Percentiles rank a stretch among this genome's conserved stretches.
phyloP scores from a whole-genome alignment of 306 rosid species.

The Pyrus communis region DNA sequence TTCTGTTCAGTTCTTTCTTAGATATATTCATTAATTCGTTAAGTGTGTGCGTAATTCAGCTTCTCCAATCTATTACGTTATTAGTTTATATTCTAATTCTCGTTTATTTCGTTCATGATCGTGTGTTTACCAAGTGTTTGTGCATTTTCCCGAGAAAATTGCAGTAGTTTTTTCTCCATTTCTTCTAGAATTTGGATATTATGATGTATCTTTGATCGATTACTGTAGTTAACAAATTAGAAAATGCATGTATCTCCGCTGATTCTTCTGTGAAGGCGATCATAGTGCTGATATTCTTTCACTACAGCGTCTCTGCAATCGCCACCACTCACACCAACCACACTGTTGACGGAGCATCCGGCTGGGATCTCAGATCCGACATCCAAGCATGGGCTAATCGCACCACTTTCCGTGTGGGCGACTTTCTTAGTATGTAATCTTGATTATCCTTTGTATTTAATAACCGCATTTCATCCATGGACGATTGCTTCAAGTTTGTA shows the following conservation, averaged over 20 bases:
- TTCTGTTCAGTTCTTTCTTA: neutral
- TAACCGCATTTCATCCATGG: neutral
- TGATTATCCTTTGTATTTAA: neutral
- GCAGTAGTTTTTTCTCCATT: neutral
- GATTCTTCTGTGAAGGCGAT: constrained; percentile 27
- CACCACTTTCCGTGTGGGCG: constrained; percentile 42
- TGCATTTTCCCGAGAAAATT: neutral
- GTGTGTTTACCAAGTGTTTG: neutral
- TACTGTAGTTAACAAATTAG: no score
- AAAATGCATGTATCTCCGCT: no score
- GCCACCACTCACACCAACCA: constrained; percentile 13
- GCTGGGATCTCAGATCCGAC: constrained; percentile 63
- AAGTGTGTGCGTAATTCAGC: no score
- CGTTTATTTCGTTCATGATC: neutral
- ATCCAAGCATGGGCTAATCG: constrained; percentile 48
- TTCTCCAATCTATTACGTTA: no score
- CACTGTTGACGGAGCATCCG: constrained; percentile 59
- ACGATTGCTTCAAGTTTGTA: neutral
- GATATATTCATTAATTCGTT: no score
- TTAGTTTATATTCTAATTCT: no score
- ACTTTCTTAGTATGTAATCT: constrained; percentile 40
- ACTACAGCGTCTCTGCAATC: constrained; percentile 30
- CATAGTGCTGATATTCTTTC: constrained; percentile 36
- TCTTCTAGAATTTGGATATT: no score
- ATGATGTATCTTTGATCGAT: no score